Evolutionary conservation across 2,329 filamentous ascomycete species (phyloP).

Genomic region (Botrytis byssoidea): DNA sequence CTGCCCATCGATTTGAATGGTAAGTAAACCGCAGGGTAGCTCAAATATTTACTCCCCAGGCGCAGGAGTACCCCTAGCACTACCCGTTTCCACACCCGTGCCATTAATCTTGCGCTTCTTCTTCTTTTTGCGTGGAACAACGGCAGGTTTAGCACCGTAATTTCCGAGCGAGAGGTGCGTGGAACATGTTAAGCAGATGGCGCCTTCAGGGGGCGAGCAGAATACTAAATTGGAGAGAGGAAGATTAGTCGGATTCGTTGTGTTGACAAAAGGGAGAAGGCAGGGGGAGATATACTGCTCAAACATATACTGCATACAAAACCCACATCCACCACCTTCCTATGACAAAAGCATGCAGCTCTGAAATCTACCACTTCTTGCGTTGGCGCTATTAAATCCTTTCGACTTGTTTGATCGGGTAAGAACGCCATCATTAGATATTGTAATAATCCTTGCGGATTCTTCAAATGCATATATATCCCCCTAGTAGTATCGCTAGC

Average conservation of each 20-base stretch:
- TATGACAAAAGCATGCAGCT: conserved; percentile 97
- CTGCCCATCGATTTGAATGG: neutral
- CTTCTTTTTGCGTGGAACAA: conserved; percentile 69
- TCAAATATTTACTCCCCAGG: conserved; percentile 37
- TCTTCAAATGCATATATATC: conserved; percentile 61
- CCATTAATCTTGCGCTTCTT: conserved; percentile 69
- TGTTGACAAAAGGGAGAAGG: neutral
- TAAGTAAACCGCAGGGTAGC: neutral
- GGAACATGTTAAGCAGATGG: conserved; percentile 79
- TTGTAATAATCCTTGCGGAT: conserved; percentile 74
- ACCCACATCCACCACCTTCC: conserved; percentile 83
- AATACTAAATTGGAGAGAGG: conserved; percentile 53
- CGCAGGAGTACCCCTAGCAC: conserved; percentile 59
- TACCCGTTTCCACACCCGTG: conserved; percentile 53
- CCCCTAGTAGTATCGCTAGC: conserved; percentile 73
- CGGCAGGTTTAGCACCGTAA: conserved; percentile 74
- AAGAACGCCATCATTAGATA: conserved; percentile 94
- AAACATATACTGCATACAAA: conserved; percentile 97
- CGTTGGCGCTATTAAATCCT: conserved; percentile 72
- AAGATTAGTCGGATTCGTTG: conserved; percentile 21
- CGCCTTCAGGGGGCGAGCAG: conserved; percentile 63
- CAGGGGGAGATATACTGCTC: conserved; percentile 56
- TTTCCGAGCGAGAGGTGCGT: conserved; percentile 73
- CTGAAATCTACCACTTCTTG: conserved; percentile 91
- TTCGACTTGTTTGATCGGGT: conserved; percentile 64